Base-by-base conservation (phyloP, 768 basidiomycete genomes). In the Termitomyces sp. region DNA sequence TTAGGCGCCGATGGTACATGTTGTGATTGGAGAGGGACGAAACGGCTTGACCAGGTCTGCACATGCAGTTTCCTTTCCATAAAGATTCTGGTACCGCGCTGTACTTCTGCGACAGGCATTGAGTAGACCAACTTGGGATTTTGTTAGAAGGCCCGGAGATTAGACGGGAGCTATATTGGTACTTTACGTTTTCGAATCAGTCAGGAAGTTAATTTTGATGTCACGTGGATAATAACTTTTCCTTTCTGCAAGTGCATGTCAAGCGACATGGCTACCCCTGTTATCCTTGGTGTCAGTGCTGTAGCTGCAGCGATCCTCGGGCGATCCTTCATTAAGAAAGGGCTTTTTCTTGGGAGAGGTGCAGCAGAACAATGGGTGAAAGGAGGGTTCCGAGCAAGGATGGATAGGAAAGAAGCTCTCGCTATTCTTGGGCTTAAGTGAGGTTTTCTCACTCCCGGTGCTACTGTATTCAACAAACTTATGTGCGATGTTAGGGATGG, bases 391-490 rank as follows among this genome's bases (percentile, higher is more conserved):
- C 88, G 86, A 69, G 79, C 85, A 30, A 97, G 93, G 80, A 98
- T 98, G 95, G 96, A 98, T 70, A 81, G 91, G 66, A 90, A 86
- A 61, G 97, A 98, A 76, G 97, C 97, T 6, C 83, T 93, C 60
- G 83, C 86, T 60, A 87, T 99, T 66, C 82, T 99, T 45, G 96
- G 96, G 16, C 78, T 98, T 55, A 96, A 89, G 97, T 97, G 60
- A 64, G 91, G 82, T 24, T 36, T 30, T 39, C 44, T n/a, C 50
- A 2, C 59, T 55, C 57, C 34, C 57, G 57, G 45, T 49, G 61
- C 49, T 44, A 20, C 41, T 54, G 6, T 47, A 15, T 58, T 55
- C 49, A 24, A 57, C 57, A 12, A 33, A 54, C 9, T 44, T 33
- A 22, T 55, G 62, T 15, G 5, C 45, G 5, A 52, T 55, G 8